Evolutionary conservation across 2,329 filamentous ascomycete genomes (phyloP).

Genomic region (Trichoderma guizhouense): DNA sequence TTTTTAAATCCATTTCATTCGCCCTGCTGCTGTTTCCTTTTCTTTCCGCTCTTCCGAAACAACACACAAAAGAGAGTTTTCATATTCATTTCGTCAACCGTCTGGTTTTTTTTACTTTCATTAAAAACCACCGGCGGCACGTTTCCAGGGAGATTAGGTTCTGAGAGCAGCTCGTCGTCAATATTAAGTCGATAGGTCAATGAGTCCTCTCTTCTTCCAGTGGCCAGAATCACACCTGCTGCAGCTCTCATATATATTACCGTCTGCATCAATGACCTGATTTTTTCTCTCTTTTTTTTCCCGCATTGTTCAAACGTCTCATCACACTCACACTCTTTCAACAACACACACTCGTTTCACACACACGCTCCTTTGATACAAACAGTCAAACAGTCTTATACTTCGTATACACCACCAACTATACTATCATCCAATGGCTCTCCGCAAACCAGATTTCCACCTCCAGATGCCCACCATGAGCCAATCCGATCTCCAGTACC

Average conservation of each 20-base stretch:
- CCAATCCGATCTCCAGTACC: conserved; percentile 14
- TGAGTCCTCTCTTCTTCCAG: not conserved
- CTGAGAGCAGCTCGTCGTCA: not conserved
- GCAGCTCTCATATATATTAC: not conserved
- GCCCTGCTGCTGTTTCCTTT: not conserved
- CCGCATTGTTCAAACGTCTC: not conserved
- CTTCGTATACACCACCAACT: not conserved
- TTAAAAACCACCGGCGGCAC: not conserved
- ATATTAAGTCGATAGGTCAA: not conserved
- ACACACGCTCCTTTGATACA: not conserved
- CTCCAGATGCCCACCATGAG: conserved; percentile 28
- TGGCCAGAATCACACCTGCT: not conserved
- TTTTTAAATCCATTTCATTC: not conserved
- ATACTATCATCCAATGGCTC: conserved; percentile 24
- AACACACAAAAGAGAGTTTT: not conserved
- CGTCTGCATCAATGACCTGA: conserved; percentile 9
- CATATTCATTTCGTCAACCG: conserved; percentile 3
- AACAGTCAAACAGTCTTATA: not conserved
- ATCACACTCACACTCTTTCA: not conserved
- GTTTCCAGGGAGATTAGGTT: conserved; percentile 4
- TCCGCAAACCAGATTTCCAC: conserved; percentile 28
- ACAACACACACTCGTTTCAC: not conserved
- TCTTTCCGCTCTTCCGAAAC: conserved; percentile 1
- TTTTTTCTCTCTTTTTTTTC: not conserved
- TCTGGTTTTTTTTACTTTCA: not conserved